Evolutionary conservation across 2,329 filamentous ascomycete genomes (phyloP), one percentile per base, ranked within the genome.

Genomic region (Aspergillus aculeatus): DNA sequence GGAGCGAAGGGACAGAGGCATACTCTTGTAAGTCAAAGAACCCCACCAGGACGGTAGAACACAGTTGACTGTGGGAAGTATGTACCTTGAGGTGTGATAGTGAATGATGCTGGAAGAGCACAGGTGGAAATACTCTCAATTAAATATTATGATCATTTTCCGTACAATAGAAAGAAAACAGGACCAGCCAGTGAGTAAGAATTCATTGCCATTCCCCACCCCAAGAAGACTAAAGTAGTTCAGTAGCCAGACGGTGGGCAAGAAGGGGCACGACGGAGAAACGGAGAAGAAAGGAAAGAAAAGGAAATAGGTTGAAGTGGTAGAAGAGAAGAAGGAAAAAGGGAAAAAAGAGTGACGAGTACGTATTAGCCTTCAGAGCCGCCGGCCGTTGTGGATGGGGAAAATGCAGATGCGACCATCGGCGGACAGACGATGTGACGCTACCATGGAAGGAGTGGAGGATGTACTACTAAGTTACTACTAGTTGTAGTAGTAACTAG

Each of bases 371-470:
- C 52, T 47, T 49, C 54, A 54, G 56, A 56, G 55, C 58, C 57
- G 59, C 14, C 6, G 38, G 38, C 38, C 38, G 38, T 44, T 19
- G 38, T 44, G 16, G 38, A 44, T 44, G 38, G 38, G 38, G 38
- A 16, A 19, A n/a, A 59, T 67, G 63, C 58, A 35, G 60, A 73
- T 74, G 71, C 68, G 71, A 74, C 71, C 71, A 71, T 73, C 66
- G 68, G 64, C 68, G 68, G 38, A 61, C 66, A 71, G 67, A 62
- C 71, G 68, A 74, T 74, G 70, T 66, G 71, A 74, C 72, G 69
- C 67, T 74, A 67, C 38, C 55, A 53, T 60, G 60, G 61, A 57
- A 61, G 57, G 58, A 54, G 57, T 54, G 60, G 56, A 57, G 51
- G 50, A 51, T 60, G 50, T 55, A 50, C 50, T 56, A 56, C 26